Conservation (phyloP, 31 red algal genomes). For the Asparagopsis taxiformis region DNA sequence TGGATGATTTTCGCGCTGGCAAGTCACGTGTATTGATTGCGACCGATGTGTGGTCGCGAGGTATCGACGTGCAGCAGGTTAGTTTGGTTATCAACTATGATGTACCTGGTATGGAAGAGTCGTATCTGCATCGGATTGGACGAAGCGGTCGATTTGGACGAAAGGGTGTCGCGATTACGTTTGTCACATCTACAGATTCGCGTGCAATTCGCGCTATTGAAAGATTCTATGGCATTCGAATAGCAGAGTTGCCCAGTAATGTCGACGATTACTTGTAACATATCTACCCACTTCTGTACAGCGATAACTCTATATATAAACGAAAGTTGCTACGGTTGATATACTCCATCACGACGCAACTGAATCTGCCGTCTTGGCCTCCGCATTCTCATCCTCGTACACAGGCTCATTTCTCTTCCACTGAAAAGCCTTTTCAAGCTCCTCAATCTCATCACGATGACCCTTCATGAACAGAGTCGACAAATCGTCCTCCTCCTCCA, state of each 20-base stretch:
- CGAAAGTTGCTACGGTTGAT: too few relatives aligned
- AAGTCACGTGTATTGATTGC: slow-evolving; percentile 76
- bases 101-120: slow-evolving; percentile 67
- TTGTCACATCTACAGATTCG: slow-evolving; percentile 74
- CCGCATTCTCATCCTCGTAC: slow-evolving; percentile 37
- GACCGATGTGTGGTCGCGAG: slow-evolving; percentile 89
- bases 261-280: slow-evolving; percentile 74
- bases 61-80: slow-evolving; percentile 94
- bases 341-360: too few relatives aligned
- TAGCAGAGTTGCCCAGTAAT: slow-evolving; percentile 88
- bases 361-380: slow-evolving; percentile 25
- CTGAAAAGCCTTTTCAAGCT: slow-evolving; percentile 57
- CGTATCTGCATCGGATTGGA: slow-evolving; percentile 92
- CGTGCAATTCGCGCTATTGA: slow-evolving; percentile 78
- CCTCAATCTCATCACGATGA: slow-evolving; percentile 83
- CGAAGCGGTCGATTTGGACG: slow-evolving; percentile 88
- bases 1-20: slow-evolving; percentile 78
- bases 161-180: slow-evolving; percentile 92
- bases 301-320: too few relatives aligned
- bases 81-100: slow-evolving; percentile 90
- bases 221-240: slow-evolving; percentile 82
- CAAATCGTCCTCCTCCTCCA: slow-evolving; percentile 51
- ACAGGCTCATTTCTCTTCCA: slow-evolving; percentile 74
- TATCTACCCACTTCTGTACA: too few relatives aligned
- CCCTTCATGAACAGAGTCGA: slow-evolving; percentile 71